Evolutionary conservation across 2,329 filamentous ascomycete genomes (phyloP), one percentile per base, ranked within the genome.

Genomic region (Grosmannia huntii): DNA sequence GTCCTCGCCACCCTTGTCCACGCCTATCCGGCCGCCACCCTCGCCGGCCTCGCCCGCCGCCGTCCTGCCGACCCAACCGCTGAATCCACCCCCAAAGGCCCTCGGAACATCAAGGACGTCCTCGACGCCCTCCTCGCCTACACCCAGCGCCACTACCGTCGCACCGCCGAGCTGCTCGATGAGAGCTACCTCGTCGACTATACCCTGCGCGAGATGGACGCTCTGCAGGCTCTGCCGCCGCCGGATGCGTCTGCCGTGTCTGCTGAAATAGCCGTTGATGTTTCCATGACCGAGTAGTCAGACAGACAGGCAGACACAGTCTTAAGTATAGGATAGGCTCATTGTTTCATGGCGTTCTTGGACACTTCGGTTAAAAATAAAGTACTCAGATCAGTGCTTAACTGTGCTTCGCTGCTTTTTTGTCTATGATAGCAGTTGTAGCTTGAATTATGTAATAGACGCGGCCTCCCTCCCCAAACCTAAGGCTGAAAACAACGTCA

Each of bases 111-210:
- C 66, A 88, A 87, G 68, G 90, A 96, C 66, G 84, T 99, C 4
- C 71, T 96, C 46, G 87, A 92, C 64, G 92, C 86, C n/a, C 76
- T 99, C 60, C 85, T 83, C 65, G 88, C 87, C 19, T 97, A 99
- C 69, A 96, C 91, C 0, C 90, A 97, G 71, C 81, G 91, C 63
- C 94, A 99, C 70, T 96, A 95, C 71, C 87, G 86, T 70, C 81
- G 92, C 57, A 80, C 94, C 65, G 91, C 96, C 69, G 92, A 95
- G 67, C 74, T 96, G 65, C 83, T 91, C 48, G 92, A 97, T 68
- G 94, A 97, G 75, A 95, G 91, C 68, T 97, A 91, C 72, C 73
- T 99, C 66, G 82, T 97, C 48, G 90, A 96, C 71, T 97, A 95
- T 79, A 95, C 92, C 62, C 75, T 97, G 62, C 81, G 85, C 66